A percentile compares a stretch with the other conserved stretches of the same genome.
Conservation (phyloP, 306 rosid genomes). For the Biancaea sappan region DNA sequence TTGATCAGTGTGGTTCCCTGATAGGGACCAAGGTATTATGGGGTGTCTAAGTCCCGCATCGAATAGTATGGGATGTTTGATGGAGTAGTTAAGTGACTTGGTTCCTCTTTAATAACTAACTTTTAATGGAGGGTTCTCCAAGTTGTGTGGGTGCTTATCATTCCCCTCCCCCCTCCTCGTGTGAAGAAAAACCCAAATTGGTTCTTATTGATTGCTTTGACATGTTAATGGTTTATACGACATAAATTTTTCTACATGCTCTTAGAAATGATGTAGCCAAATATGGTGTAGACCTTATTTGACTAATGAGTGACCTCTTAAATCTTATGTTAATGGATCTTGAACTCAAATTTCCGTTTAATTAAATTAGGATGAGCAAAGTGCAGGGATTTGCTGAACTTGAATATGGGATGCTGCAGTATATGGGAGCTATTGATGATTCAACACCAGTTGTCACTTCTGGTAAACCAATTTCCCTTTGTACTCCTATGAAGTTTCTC, state of each 20-base stretch:
- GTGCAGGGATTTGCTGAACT: slow-evolving; percentile 93
- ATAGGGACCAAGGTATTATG: no score
- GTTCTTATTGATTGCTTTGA: slow-evolving; percentile 1
- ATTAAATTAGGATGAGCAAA: slow-evolving; percentile 20
- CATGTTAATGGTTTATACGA: slow-evolving; percentile 5
- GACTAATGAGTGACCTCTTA: slow-evolving; percentile 1
- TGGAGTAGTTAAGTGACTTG: no score
- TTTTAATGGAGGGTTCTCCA: no score
- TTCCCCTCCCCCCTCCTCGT: no score
- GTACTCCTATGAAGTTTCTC: neutral
- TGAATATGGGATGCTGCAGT: slow-evolving; percentile 86
- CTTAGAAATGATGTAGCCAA: slow-evolving; percentile 7
- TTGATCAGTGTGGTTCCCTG: neutral
- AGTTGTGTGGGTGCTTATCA: no score
- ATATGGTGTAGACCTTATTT: slow-evolving; percentile 21
- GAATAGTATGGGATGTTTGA: no score
- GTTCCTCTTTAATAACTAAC: no score
- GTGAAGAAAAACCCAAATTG: neutral
- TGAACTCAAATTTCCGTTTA: slow-evolving; percentile 29
- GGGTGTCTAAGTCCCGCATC: no score
- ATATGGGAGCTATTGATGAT: slow-evolving; percentile 85
- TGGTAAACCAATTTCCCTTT: slow-evolving; percentile 48
- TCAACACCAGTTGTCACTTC: slow-evolving; percentile 83
- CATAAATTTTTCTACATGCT: slow-evolving; percentile 2
- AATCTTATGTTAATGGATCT: neutral